phyloP scores from a whole-genome alignment of 148 eudicot species.

The Talinum fruticosum region DNA sequence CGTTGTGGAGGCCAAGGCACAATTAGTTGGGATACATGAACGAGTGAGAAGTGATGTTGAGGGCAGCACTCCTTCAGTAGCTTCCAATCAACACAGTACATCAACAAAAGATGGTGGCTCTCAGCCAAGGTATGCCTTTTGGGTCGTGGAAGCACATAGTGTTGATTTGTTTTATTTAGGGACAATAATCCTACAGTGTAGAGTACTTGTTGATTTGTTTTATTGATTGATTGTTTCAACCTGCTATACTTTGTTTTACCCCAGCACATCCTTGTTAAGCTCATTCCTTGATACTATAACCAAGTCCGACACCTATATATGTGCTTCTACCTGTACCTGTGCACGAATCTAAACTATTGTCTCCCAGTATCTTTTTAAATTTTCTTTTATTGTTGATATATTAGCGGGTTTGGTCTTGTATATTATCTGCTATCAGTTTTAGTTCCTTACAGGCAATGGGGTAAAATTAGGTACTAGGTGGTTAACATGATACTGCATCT shows the following conservation, averaged over 20 bases:
- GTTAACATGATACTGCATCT: no score
- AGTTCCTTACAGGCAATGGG: no score
- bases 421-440: no score
- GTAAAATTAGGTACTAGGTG: no score
- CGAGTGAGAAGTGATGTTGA: conserved; percentile 87
- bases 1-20: conserved; percentile 82
- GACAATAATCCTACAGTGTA: background rate
- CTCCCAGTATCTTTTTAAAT: no score
- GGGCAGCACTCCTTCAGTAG: conserved; percentile 41
- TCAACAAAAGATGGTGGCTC: conserved; percentile 51
- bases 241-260: background rate
- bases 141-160: background rate
- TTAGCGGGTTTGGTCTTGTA: no score
- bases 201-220: background rate
- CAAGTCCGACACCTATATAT: background rate
- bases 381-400: no score
- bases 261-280: background rate
- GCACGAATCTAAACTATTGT: no score
- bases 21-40: conserved; percentile 81
- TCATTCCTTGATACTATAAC: background rate
- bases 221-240: background rate
- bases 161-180: background rate
- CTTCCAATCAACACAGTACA: conserved; percentile 29
- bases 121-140: conserved; percentile 64
- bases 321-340: background rate